Evolutionary conservation across 352 stramenopile species (phyloP).

Genomic region (Pythium pyrilobum): DNA sequence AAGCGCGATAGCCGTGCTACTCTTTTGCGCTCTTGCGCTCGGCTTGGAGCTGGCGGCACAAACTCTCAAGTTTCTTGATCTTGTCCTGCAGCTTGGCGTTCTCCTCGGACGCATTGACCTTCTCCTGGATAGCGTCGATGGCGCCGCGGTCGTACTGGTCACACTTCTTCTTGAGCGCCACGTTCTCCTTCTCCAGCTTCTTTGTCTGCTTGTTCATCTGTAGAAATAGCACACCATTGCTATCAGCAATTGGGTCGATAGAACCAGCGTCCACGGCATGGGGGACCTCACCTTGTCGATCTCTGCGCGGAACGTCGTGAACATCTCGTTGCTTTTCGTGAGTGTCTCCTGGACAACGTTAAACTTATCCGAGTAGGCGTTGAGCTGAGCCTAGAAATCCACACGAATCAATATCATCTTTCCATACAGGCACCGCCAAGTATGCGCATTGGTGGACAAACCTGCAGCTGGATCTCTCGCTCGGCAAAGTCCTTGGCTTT

Average conservation of each 20-base stretch:
- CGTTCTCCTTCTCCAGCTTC: constrained; percentile 84
- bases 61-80: constrained; percentile 75
- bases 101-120: constrained; percentile 53
- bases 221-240: background rate
- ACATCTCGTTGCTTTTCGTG: constrained; percentile 85
- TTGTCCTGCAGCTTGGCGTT: constrained; percentile 73
- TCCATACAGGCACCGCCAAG: no score
- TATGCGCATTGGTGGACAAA: constrained; percentile 6
- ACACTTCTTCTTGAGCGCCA: constrained; percentile 74
- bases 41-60: constrained; percentile 78
- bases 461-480: constrained; percentile 67
- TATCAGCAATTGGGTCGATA: background rate
- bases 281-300: constrained; percentile 63
- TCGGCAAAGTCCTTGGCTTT: constrained; percentile 81
- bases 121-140: constrained; percentile 73
- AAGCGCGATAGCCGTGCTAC: background rate
- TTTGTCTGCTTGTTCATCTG: constrained; percentile 83
- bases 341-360: constrained; percentile 82
- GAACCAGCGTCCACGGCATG: background rate
- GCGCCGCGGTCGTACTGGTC: constrained; percentile 70
- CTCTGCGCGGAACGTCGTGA: constrained; percentile 74
- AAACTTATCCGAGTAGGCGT: constrained; percentile 84
- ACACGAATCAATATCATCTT: no score
- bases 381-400: constrained; percentile 45
- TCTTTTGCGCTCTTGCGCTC: constrained; percentile 51